These are phyloP conservation scores for Lactarius sp. DNA, from an alignment of 768 basidiomycete genomes.

Conservation along the genomic window DNA sequence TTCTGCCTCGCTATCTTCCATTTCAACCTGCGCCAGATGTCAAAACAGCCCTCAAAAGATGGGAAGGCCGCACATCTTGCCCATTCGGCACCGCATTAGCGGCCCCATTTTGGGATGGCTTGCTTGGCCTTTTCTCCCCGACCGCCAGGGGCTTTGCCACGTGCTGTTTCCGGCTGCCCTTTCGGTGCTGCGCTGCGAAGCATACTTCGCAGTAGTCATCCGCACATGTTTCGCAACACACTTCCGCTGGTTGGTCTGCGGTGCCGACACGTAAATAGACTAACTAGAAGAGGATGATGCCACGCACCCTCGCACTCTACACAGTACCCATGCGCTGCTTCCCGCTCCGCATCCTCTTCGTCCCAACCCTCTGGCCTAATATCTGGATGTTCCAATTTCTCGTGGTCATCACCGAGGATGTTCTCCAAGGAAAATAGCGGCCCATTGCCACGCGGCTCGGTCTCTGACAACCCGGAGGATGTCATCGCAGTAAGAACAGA, in stretches of 20 bases:
- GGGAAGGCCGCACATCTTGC: slow-evolving; percentile 16
- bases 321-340: slow-evolving; percentile 61
- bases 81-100: slow-evolving; percentile 28
- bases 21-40: slow-evolving; percentile 34
- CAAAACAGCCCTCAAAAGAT: slow-evolving; percentile 23
- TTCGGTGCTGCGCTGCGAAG: slow-evolving; percentile 79
- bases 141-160: slow-evolving; percentile 42
- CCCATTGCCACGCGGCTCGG: slow-evolving; percentile 16
- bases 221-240: slow-evolving; percentile 64
- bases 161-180: slow-evolving; percentile 71
- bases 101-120: slow-evolving; percentile 22
- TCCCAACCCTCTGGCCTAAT: slow-evolving; percentile 55
- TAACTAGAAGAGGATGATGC: not conserved
- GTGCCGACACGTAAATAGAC: not conserved
- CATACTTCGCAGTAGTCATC: slow-evolving; percentile 83
- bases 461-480: slow-evolving; percentile 9
- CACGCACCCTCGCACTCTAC: slow-evolving; percentile 79
- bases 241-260: slow-evolving; percentile 76
- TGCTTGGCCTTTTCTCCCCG: slow-evolving; percentile 22
- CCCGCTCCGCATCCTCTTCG: slow-evolving; percentile 48
- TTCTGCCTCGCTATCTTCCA: slow-evolving; percentile 37
- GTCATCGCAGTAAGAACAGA: slow-evolving; percentile 7
- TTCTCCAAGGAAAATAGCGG: slow-evolving; percentile 57
- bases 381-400: slow-evolving; percentile 54
- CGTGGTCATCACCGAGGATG: slow-evolving; percentile 62